A percentile compares a stretch with the other conserved stretches of the same genome.
These are phyloP conservation scores for Eimeria falciformis DNA, from an alignment of 169 alveolate species.

Conservation along the genomic window DNA sequence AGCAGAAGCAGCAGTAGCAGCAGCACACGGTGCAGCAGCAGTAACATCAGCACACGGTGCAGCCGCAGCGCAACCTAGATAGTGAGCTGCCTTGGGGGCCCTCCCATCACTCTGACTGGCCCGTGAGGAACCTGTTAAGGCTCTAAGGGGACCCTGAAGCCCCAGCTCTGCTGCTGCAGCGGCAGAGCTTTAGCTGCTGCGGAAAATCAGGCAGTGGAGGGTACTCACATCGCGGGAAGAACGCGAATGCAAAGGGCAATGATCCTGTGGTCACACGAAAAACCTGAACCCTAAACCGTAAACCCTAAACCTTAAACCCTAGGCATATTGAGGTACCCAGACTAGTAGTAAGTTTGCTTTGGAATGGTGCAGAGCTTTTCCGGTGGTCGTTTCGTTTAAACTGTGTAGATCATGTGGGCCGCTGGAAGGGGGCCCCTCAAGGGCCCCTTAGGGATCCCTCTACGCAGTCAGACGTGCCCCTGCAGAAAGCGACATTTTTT, in stretches of 20 bases:
- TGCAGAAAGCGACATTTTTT: not conserved
- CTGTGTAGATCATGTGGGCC: too few species aligned
- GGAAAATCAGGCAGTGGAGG: not conserved
- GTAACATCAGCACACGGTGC: not conserved
- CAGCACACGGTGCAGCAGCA: not conserved
- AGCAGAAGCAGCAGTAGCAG: slow-evolving; percentile 20
- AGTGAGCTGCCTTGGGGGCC: too few species aligned
- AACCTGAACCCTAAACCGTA: not conserved
- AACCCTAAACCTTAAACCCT: slow-evolving; percentile 10
- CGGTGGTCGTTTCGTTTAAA: too few species aligned
- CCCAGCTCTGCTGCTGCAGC: not conserved
- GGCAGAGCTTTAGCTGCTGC: slow-evolving; percentile 10
- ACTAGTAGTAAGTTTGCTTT: too few species aligned
- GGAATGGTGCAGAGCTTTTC: too few species aligned
- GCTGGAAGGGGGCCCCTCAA: not conserved
- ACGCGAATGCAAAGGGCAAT: slow-evolving; percentile 25
- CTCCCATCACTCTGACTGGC: too few species aligned
- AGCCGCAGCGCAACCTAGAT: too few species aligned
- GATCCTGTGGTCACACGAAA: not conserved
- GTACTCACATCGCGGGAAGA: not conserved
- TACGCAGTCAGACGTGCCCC: not conserved
- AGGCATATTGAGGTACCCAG: too few species aligned
- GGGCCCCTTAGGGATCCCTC: not conserved
- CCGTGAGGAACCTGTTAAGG: too few species aligned
- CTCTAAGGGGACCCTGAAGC: too few species aligned